Base-by-base conservation (phyloP, 129 eudicot genomes). In the Tagetes erecta region DNA sequence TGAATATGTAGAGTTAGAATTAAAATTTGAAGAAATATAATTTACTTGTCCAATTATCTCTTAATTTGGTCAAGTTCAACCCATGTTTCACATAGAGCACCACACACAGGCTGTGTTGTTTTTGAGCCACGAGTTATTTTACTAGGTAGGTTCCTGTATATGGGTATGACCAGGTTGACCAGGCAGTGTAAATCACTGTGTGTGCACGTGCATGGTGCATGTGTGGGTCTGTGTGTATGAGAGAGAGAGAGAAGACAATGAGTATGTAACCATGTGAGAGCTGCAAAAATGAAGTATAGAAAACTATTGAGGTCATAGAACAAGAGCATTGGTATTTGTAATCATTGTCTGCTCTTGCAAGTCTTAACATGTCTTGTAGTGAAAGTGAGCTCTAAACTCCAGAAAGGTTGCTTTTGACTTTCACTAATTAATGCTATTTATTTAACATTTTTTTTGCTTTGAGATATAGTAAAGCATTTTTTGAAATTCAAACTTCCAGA, bases 71-170 rank as follows among this genome's bases (percentile, higher is more conserved):
- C 73, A 42, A 73, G 64, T 67, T 76, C n/a, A 63, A 63, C 57
- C 14, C 68, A 66, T 38, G 36, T 27, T 64, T 59, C 64, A 79
- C 88, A 81, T 78, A 62, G 87, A 82, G 86, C 87, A 82, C 83
- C 89, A 60, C 84, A 78, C 44, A 35, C 81, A 27, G 14, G 13
- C 20, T 0, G 77, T 78, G 69, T 83, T 80, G 78, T 77, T 83
- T 81, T 85, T 83, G 92, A 86, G 84, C 88, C 89, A 86, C 88
- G 85, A 83, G 86, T 85, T 81, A 64, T 67, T 68, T 58, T 70
- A 78, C 76, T 66, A 75, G 87, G 83, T 81, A 80, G 80, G 83
- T 59, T 38, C 66, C 85, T 81, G 85, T 76, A 13, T 78, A 57
- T 9, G 37, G 62, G 78, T 55, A 42, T 31, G 67, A 67, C 69